Evolutionary conservation across 2,329 filamentous ascomycete genomes (phyloP).

Genomic region (Ramularia collo-cygni): DNA sequence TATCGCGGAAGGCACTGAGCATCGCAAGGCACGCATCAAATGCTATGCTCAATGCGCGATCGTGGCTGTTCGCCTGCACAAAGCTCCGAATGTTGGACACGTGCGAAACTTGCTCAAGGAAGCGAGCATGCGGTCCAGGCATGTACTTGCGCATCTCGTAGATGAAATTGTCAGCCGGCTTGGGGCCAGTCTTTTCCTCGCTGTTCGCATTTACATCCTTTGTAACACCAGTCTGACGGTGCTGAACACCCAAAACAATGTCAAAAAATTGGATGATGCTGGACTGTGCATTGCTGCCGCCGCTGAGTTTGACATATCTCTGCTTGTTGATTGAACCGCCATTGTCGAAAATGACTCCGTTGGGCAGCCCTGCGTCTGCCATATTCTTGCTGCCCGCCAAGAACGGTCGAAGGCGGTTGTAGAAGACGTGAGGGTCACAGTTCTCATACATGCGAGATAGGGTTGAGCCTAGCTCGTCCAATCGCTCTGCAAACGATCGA

Average conservation of each 20-base stretch:
- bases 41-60: conserved; percentile 65
- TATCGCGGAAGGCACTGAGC: conserved; percentile 73
- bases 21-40: conserved; percentile 87
- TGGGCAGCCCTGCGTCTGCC: conserved; percentile 82
- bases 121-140: conserved; percentile 85
- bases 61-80: conserved; percentile 55
- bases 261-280: conserved; percentile 98
- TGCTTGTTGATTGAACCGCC: conserved; percentile 47
- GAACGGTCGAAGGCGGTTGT: conserved; percentile 91
- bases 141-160: conserved; percentile 96
- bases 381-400: conserved; percentile 97
- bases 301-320: conserved; percentile 76
- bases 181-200: conserved; percentile 40
- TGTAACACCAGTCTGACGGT: conserved; percentile 78
- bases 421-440: conserved; percentile 92
- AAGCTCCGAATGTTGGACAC: conserved; percentile 85
- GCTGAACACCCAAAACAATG: conserved; percentile 79
- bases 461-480: conserved; percentile 75
- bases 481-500: conserved; percentile 73
- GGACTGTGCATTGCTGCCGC: conserved; percentile 94
- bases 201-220: conserved; percentile 32
- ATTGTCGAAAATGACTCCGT: conserved; percentile 79
- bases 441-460: conserved; percentile 89
- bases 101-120: conserved; percentile 69
- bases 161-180: conserved; percentile 68